Conservation (phyloP, 2,329 filamentous ascomycete species). For the Aspergillus tubingensis region DNA sequence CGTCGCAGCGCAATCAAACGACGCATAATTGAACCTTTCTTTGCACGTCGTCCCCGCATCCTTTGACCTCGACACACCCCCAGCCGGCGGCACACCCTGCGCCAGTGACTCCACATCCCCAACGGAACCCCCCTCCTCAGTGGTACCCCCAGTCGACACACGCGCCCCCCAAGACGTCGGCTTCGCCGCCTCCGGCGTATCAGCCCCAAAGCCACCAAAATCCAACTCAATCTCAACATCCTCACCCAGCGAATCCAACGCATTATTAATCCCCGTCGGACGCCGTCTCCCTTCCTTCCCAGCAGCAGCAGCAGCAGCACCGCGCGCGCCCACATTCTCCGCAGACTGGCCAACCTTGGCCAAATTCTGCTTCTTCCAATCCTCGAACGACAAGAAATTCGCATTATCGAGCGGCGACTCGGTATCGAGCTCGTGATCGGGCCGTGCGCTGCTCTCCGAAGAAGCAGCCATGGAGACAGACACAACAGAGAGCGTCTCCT, state of each 20-base stretch:
- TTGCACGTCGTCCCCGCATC: conserved; percentile 98
- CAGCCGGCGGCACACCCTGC: conserved; percentile 52
- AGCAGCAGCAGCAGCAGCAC: conserved; percentile 30
- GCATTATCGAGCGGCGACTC: conserved; percentile 71
- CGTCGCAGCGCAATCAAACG: conserved; percentile 93
- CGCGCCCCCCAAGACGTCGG: conserved; percentile 33
- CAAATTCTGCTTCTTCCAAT: conserved; percentile 95
- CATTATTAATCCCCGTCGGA: conserved; percentile 61
- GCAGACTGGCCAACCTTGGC: conserved; percentile 79
- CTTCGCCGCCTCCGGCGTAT: conserved; percentile 42
- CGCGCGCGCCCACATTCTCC: conserved; percentile 63
- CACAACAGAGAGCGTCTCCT: conserved; percentile 5
- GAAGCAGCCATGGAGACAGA: conserved; percentile 2
- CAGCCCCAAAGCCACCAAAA: conserved; percentile 63
- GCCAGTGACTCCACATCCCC: conserved; percentile 32
- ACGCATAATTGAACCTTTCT: conserved; percentile 95
- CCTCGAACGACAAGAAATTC: conserved; percentile 93
- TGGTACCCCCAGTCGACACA: conserved; percentile 11
- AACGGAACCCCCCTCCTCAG: conserved; percentile 29
- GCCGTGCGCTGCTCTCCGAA: conserved; percentile 11
- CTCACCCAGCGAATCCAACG: conserved; percentile 78
- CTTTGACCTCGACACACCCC: conserved; percentile 69
- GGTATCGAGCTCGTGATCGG: conserved; percentile 55
- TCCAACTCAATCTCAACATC: conserved; percentile 82
- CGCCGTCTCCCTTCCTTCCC: conserved; percentile 53